Base-by-base conservation (phyloP, 257 asterid genomes). In the Nicotiana knightiana region DNA sequence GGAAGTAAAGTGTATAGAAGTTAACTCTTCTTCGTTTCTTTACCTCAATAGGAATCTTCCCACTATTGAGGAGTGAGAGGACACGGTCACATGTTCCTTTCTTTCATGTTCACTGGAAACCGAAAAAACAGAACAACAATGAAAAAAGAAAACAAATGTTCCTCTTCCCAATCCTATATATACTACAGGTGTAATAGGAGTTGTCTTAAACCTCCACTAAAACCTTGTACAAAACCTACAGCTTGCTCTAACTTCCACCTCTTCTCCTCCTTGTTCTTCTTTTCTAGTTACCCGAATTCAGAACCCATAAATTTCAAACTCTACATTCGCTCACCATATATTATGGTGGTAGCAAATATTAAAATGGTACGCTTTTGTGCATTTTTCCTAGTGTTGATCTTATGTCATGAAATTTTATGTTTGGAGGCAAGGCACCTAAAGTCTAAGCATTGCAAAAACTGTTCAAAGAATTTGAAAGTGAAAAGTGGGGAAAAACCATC, bases 11-110 rank as follows among this genome's bases (percentile, higher is more conserved):
- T 6, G 2, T 39, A 39, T 6, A 6, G 9, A 39, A 39, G 3
- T 39, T 39, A 39, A 39, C 46, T 67, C 12, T 30, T 39, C 76
- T 77, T 55, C 13, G 2, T 35, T 11, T 15, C 61, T 54, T 80
- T 67, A 58, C 46, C 82, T 79, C 77, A 67, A 67, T 32, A 16
- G 15, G 87, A 85, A 85, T 85, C 87, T 73, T 54, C 85, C 81
- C 73, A 55, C 75, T 66, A 73, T 1, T 55, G 77, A n/a, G 89
- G 87, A 82, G 82, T 13, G 61, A 12, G 61, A 83, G 43, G 7
- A 28, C 35, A 16, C 43, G 61, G 35, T 33, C 58, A 66, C 73
- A 66, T 66, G 73, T 66, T 66, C 48, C 48, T 32, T 66, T 18
- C 73, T 6, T 66, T 6, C 73, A 66, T 66, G 73, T 32, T 66